These are phyloP conservation scores for Venturia nashicola DNA, from an alignment of 2,329 filamentous ascomycete genomes.

Conservation along the genomic window DNA sequence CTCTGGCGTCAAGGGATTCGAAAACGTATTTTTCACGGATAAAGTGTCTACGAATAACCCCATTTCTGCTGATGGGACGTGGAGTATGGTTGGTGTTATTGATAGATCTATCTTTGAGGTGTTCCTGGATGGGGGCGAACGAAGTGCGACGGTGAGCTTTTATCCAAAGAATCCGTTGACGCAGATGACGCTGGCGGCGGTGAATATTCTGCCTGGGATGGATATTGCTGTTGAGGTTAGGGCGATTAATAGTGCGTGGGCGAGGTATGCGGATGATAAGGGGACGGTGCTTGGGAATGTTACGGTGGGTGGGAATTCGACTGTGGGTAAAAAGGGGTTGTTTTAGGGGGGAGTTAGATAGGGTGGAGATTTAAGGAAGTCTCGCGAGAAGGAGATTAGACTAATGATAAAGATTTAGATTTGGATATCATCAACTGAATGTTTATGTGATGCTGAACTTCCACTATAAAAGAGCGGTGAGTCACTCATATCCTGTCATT, in stretches of 20 bases:
- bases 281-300: slow-evolving; percentile 24
- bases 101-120: slow-evolving; percentile 44
- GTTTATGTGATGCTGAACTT: too few relatives aligned
- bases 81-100: slow-evolving; percentile 36
- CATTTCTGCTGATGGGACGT: slow-evolving; percentile 20
- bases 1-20: slow-evolving; percentile 35
- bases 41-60: slow-evolving; percentile 32
- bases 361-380: not conserved
- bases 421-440: too few relatives aligned
- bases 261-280: slow-evolving; percentile 16
- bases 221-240: slow-evolving; percentile 27
- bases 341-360: not conserved
- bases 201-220: slow-evolving; percentile 24
- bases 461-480: too few relatives aligned
- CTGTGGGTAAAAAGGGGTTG: slow-evolving; percentile 1
- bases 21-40: slow-evolving; percentile 44
- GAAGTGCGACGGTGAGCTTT: slow-evolving; percentile 38
- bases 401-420: too few relatives aligned
- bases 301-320: slow-evolving; percentile 13
- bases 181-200: slow-evolving; percentile 22
- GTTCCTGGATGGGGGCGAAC: slow-evolving; percentile 40
- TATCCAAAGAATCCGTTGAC: slow-evolving; percentile 35
- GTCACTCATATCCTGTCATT: too few relatives aligned
- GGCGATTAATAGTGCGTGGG: slow-evolving; percentile 27
- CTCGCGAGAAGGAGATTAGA: not conserved